Base-by-base conservation (phyloP, 2,329 filamentous ascomycete genomes). In the Claviceps cyperi region DNA sequence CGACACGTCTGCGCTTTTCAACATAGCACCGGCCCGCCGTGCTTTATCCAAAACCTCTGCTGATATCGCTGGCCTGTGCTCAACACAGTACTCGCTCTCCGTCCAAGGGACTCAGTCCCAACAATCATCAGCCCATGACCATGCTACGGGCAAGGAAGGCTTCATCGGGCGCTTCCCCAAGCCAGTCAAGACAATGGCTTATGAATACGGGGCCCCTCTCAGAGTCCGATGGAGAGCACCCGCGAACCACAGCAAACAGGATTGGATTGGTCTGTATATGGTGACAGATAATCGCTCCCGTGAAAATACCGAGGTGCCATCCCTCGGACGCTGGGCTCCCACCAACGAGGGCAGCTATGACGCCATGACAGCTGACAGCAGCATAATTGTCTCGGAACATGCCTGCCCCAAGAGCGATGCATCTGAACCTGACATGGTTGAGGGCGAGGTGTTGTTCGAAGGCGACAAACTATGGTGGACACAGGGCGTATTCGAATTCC, bases 391-490 rank as follows among this genome's bases (percentile, higher is more conserved):
- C 1, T 81, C 77, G 9, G 83, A 96, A 59, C 70, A 80, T 37
- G 69, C 76, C 1, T 65, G 81, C 1, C 63, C 71, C 55, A 68
- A 55, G 69, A 72, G 59, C 13, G 75, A 80, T 49, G 70, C 72
- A 1, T 70, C 73, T 2, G 75, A 75, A 3, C 69, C 66, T 17
- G 75, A 85, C 51, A 74, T 82, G 55, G 77, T 87, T 4, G 75
- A 78, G 13, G 92, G 92, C 43, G 88, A 95, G 63, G 83, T 97
- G 60, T 67, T 87, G 13, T 97, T 98, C 62, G 74, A 82, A 9
- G 90, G 92, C 46, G 90, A 97, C 69, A 95, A 94, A 68, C 76
- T 96, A 2, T 98, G 88, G 83, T 98, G 92, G 92, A 94, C 86
- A 0, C 86, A 91, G 53, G 92, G 92, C 50, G 86, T 94, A 3